Evolutionary conservation across 257 asterid species (phyloP).

Genomic region (Jacaranda mimosifolia): DNA sequence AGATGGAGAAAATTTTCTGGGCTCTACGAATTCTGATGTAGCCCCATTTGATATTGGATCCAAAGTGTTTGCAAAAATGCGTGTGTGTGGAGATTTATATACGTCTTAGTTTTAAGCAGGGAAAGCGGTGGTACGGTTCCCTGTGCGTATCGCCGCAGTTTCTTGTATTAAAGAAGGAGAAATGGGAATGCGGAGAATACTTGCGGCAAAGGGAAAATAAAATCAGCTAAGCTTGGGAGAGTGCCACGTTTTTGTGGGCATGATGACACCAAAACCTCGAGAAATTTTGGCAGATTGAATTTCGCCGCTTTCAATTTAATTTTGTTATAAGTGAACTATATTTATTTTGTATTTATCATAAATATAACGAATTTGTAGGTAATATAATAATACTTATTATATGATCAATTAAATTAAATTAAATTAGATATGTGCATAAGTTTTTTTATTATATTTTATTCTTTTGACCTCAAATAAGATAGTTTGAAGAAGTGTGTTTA

Average conservation of each 20-base stretch:
- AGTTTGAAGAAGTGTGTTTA: too few species aligned
- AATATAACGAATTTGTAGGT: too few species aligned
- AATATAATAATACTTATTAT: too few species aligned
- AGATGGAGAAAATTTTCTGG: conserved; percentile 8
- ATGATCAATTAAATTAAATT: too few species aligned
- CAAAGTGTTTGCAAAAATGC: conserved; percentile 47
- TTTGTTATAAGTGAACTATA: too few species aligned
- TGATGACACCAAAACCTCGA: conserved; percentile 25
- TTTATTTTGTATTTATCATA: too few species aligned
- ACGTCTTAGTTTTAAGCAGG: conserved; percentile 2
- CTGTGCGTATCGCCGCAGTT: conserved; percentile 17
- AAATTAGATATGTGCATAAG: too few species aligned
- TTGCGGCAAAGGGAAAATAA: not conserved
- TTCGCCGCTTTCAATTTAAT: too few species aligned
- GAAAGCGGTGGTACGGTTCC: conserved; percentile 25
- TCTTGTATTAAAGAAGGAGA: not conserved
- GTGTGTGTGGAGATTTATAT: not conserved
- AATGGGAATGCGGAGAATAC: not conserved
- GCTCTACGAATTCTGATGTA: not conserved
- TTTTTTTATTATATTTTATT: too few species aligned
- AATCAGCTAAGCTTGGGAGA: not conserved
- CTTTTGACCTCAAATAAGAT: too few species aligned
- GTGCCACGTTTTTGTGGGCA: conserved; percentile 29
- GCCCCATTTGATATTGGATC: conserved; percentile 32
- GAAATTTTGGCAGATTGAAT: too few species aligned